A percentile compares a stretch with the other conserved stretches of the same genome.
phyloP scores from a whole-genome alignment of 208 protist genomes.

The Trypanosoma grayi region DNA sequence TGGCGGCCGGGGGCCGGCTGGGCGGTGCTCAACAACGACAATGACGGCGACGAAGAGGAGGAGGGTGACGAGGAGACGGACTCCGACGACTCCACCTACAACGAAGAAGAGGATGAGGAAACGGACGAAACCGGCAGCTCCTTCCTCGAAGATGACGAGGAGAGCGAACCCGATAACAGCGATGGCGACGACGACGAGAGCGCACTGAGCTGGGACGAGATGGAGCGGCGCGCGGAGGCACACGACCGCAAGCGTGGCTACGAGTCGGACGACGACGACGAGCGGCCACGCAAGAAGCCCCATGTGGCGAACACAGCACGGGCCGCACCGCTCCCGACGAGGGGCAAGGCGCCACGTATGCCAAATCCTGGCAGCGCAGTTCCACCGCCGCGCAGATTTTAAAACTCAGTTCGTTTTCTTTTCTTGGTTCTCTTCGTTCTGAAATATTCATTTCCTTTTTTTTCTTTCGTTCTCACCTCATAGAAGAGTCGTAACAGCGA shows the following conservation, averaged over 20 bases:
- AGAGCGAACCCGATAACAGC: conserved; percentile 29
- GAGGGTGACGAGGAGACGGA: conserved; percentile 63
- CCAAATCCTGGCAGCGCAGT: conserved; percentile 27
- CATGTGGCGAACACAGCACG: conserved; percentile 21
- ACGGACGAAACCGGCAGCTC: conserved; percentile 58
- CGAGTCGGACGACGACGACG: conserved; percentile 63
- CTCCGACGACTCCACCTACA: conserved; percentile 76
- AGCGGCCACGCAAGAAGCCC: conserved; percentile 39
- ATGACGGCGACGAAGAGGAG: conserved; percentile 87
- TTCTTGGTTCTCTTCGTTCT: neutral
- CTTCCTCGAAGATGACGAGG: conserved; percentile 82
- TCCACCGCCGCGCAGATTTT: conserved; percentile 65
- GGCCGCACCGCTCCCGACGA: conserved; percentile 10
- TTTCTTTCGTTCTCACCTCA: neutral
- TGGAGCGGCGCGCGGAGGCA: conserved; percentile 74
- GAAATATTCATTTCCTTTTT: neutral
- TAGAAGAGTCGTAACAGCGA: neutral
- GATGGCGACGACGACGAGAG: conserved; percentile 61
- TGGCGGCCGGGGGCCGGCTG: conserved; percentile 70
- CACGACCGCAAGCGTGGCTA: conserved; percentile 62
- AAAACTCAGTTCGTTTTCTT: conserved; percentile 24
- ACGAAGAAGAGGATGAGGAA: conserved; percentile 79
- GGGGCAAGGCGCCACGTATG: conserved; percentile 20
- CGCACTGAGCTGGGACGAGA: conserved; percentile 77
- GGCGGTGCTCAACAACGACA: conserved; percentile 66